Evolutionary conservation across 768 basidiomycete species (phyloP).

Genomic region (Amyloporia xantha): DNA sequence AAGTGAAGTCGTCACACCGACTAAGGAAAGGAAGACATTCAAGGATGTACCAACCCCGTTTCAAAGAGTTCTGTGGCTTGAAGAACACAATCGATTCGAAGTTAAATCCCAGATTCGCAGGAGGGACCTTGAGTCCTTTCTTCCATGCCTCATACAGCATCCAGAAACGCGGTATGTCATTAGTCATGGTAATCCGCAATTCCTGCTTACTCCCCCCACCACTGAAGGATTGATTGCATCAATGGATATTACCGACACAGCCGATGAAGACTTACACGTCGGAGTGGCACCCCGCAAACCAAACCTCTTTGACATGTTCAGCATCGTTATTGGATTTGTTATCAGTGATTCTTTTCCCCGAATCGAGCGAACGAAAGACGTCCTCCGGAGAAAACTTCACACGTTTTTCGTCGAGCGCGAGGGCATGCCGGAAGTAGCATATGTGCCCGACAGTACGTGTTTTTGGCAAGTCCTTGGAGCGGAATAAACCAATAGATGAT

Average conservation of each 20-base stretch:
- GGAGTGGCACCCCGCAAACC: conserved; percentile 1
- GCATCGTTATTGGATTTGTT: not conserved
- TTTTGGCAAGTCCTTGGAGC: conserved; percentile 7
- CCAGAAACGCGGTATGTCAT: not conserved
- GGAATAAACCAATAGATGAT: conserved; percentile 14
- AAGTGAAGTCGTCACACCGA: not conserved
- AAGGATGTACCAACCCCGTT: not conserved
- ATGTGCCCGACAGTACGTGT: not conserved
- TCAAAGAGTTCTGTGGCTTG: not conserved
- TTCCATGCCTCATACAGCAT: not conserved
- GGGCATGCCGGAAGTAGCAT: not conserved
- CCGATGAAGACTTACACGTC: not conserved
- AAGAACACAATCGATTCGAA: not conserved
- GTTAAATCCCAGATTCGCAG: not conserved
- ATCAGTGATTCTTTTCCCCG: not conserved
- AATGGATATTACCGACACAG: not conserved
- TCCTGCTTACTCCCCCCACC: not conserved
- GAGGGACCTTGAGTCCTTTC: not conserved
- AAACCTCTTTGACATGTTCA: not conserved
- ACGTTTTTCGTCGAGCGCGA: not conserved
- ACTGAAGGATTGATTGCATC: not conserved
- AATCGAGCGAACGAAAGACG: not conserved
- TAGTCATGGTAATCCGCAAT: not conserved
- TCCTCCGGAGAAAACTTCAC: not conserved
- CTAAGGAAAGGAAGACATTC: not conserved